Base-by-base conservation (phyloP, 768 basidiomycete genomes). In the Tulasnella sp. region DNA sequence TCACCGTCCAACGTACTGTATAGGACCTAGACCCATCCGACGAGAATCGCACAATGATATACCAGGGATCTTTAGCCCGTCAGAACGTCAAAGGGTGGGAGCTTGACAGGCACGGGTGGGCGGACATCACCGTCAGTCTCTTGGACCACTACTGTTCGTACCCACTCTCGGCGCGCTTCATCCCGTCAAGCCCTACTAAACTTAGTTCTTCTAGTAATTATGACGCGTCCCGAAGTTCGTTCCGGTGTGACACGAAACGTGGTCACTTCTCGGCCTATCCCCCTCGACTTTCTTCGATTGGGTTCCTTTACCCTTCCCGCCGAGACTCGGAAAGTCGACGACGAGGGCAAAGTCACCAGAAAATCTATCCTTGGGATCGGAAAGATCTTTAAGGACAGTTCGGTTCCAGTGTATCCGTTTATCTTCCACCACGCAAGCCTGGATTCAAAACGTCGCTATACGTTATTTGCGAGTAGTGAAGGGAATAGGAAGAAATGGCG, bases 11-110 rank as follows among this genome's bases (percentile, higher is more conserved):
- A 74, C 29, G 32, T 35, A 72, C 32, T 46, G 35, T 32, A 37
- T 79, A 96, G 94, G 94, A 96, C 81, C 87, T 97, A 87, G 94
- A 94, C 81, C 85, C 94, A 37, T 91, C 91, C 79, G 89, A 92
- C 79, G 91, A 93, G 72, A 91, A 89, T 69, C 88, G 95, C 44
- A 91, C 91, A 32, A 82, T 96, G 70, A 86, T 93, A 3, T 87
- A 92, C 83, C 87, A 90, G 4, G 91, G 92, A 7, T 85, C 89
- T 23, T 86, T 95, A 23, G 87, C 87, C 29, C 86, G 94, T 78
- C 86, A 88, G 75, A 87, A 86, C 73, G 87, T 89, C 75, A 88
- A 88, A 0, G 94, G 95, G 32, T 87, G 89, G 42, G 89, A 89
- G 10, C 89, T 91, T 83, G 46, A 40, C 32, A 51, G 51, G n/a